Evolutionary conservation across 768 basidiomycete genomes (phyloP).

Genomic region (Rhodotorula diobovata): DNA sequence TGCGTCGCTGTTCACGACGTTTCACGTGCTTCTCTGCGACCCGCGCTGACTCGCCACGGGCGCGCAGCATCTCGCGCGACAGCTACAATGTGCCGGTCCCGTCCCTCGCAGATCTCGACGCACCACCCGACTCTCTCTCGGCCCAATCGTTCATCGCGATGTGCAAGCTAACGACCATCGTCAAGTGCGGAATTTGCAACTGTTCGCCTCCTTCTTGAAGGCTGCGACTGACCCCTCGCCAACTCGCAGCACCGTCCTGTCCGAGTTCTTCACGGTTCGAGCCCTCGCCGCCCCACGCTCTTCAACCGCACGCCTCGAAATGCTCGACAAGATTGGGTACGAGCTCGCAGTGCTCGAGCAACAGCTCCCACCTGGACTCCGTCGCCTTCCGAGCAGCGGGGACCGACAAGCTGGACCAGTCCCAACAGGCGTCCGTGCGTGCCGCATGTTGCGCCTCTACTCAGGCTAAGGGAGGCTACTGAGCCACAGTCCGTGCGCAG

Average conservation of each 20-base stretch:
- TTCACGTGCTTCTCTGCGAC: too few relatives aligned
- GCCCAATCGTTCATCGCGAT: constrained; percentile 24
- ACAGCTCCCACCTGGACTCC: not conserved
- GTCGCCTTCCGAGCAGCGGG: not conserved
- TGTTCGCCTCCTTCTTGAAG: constrained; percentile 5
- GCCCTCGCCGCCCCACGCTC: not conserved
- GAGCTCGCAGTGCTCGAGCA: not conserved
- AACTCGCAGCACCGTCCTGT: not conserved
- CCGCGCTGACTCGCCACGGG: not conserved
- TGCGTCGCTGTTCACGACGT: not conserved
- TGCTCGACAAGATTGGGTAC: not conserved
- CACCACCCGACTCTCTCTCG: constrained; percentile 1
- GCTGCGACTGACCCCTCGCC: not conserved
- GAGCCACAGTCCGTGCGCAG: not conserved
- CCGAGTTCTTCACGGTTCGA: constrained; percentile 2
- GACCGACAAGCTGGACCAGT: accelerated
- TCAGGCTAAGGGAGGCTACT: not conserved
- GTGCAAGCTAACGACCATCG: constrained; percentile 22
- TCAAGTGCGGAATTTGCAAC: constrained; percentile 12
- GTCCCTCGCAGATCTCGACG: not conserved
- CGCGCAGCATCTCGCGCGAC: not conserved
- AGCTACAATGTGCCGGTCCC: constrained; percentile 17
- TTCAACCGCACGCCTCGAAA: not conserved
- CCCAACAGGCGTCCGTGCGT: not conserved
- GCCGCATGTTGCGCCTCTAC: not conserved